These are phyloP conservation scores for Tetracladium setigerum DNA, from an alignment of 495 filamentous ascomycete species.

Conservation along the genomic window DNA sequence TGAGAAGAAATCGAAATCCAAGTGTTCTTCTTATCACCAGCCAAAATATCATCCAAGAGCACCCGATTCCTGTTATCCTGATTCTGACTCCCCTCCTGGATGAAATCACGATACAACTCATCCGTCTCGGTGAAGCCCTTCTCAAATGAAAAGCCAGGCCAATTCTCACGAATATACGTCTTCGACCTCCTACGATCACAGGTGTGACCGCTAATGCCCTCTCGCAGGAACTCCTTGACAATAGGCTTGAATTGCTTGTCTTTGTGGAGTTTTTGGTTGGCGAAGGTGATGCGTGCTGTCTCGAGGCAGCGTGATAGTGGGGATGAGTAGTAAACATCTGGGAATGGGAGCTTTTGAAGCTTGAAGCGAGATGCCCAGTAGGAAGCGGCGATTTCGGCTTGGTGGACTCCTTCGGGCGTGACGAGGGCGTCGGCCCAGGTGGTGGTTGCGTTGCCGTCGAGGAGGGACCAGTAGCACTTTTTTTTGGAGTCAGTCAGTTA, in stretches of 20 bases:
- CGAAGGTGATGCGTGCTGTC: conserved; percentile 58
- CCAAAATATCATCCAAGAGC: conserved; percentile 59
- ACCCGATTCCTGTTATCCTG: conserved; percentile 46
- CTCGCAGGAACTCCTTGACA: conserved; percentile 66
- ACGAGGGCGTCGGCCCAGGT: conserved; percentile 66
- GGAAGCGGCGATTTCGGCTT: conserved; percentile 51
- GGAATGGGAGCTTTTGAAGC: conserved; percentile 49
- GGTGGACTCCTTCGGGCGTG: conserved; percentile 47
- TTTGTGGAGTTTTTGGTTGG: conserved; percentile 40
- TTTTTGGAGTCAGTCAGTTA: neutral
- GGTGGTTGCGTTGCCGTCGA: conserved; percentile 57
- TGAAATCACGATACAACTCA: conserved; percentile 47
- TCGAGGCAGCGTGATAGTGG: conserved; percentile 61
- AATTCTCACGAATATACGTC: conserved; percentile 48
- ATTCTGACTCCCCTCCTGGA: conserved; percentile 42
- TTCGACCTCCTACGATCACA: conserved; percentile 61
- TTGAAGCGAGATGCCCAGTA: conserved; percentile 55
- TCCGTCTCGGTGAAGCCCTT: conserved; percentile 54
- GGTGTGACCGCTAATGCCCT: conserved; percentile 65
- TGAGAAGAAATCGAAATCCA: conserved; percentile 63
- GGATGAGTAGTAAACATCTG: conserved; percentile 58
- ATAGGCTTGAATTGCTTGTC: conserved; percentile 46
- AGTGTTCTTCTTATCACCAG: conserved; percentile 39
- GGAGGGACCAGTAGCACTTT: conserved; percentile 62
- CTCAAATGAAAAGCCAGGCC: conserved; percentile 56